Percentiles rank a stretch among this genome's conserved stretches.
Conservation (phyloP, 2,329 filamentous ascomycete species). For the Annulohypoxylon truncatum region DNA sequence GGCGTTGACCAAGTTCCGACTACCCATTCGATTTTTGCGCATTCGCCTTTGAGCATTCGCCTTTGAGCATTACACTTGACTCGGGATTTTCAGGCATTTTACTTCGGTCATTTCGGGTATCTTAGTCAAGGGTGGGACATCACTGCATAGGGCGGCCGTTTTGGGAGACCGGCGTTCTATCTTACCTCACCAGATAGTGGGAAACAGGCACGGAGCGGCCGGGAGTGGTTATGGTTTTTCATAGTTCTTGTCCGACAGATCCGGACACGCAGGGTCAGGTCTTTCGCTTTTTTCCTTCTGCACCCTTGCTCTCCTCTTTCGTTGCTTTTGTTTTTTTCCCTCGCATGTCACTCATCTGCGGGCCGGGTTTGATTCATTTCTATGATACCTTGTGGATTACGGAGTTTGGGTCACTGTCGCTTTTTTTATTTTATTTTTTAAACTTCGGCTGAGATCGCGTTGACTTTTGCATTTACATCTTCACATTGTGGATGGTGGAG, state of each 20-base stretch:
- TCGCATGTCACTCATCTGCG: constrained; percentile 33
- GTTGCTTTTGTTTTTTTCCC: constrained; percentile 24
- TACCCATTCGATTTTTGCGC: constrained; percentile 14
- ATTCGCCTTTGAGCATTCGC: constrained; percentile 21
- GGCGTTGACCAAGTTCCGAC: constrained; percentile 30
- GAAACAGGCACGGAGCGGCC: constrained; percentile 18
- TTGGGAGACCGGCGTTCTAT: constrained; percentile 36
- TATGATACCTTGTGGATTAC: constrained; percentile 47
- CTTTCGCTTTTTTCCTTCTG: constrained; percentile 32
- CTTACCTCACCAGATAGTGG: constrained; percentile 18
- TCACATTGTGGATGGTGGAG: constrained; percentile 40
- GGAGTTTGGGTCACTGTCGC: constrained; percentile 39
- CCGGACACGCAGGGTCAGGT: constrained; percentile 29
- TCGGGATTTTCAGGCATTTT: constrained; percentile 15
- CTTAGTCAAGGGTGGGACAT: constrained; percentile 19
- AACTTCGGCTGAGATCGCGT: constrained; percentile 24
- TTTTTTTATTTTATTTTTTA: background rate
- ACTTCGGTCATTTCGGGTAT: constrained; percentile 30
- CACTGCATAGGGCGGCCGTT: constrained; percentile 38
- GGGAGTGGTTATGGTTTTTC: constrained; percentile 25
- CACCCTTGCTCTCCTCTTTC: constrained; percentile 14
- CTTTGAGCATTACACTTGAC: constrained; percentile 13
- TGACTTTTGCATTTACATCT: constrained; percentile 42
- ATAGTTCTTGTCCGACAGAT: constrained; percentile 19
- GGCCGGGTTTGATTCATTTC: constrained; percentile 40